Base-by-base conservation (phyloP, 495 filamentous ascomycete genomes). In the Glutinoglossum americanum region DNA sequence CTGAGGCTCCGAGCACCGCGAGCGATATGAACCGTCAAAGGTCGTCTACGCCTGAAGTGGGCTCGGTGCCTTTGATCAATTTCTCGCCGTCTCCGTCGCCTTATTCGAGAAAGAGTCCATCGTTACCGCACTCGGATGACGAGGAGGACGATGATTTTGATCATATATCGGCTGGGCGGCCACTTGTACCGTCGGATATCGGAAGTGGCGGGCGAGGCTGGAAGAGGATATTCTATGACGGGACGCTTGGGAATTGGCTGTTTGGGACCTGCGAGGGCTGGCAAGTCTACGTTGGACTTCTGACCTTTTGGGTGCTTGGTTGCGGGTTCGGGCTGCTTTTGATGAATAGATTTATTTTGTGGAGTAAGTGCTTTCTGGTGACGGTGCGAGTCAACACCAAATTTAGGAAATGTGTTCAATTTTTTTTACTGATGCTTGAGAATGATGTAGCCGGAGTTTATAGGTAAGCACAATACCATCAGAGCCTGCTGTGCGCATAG, bases 311-410 rank as follows among this genome's bases (percentile, higher is more conserved):
- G 66, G 64, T 72, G 9, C 65, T 61, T 25, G 71, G 66, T 3
- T 70, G 69, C 37, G 63, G 67, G 25, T 71, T 75, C 61, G 69
- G 65, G 39, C 59, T 77, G 57, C 62, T 71, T 26, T 57, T 74
- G 39, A 70, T 74, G 70, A 76, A 78, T 64, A 59, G 70, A 54
- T 73, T 77, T 49, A 72, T 75, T 45, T 48, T 77, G 51, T 62
- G 61, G 60, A 73, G 69, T 71, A 63, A 56, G 69, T 60, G 32
- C 23, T 23, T 19, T 32, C 1, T 11, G 1, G 17, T 28, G 5
- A 21, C 41, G 5, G 11, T 3, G 21, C 1, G 5, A 54, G 19
- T 11, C 19, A 54, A 54, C 28, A 3, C 21, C 23, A 10, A 15
- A 15, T 11, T 11, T 9, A 19, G 25, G 19, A 21, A 10, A 33